These are phyloP conservation scores for Penicillium sp. DNA, from an alignment of 2,329 filamentous ascomycete species.

Conservation along the genomic window DNA sequence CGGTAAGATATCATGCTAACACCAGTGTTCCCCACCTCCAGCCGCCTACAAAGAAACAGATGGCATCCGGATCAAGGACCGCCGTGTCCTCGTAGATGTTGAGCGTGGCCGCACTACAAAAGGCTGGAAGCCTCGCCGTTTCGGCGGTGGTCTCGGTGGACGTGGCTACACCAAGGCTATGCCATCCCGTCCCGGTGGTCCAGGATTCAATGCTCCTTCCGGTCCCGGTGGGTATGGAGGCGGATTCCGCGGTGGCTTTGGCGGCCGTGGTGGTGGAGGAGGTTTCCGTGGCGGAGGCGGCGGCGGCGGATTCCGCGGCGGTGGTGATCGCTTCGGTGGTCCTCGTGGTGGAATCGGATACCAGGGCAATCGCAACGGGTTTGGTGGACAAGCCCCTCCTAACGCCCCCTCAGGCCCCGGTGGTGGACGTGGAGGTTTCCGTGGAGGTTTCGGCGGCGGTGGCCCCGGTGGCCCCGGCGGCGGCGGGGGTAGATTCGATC, in stretches of 20 bases:
- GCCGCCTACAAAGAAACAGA: slow-evolving; percentile 89
- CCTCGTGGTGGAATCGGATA: slow-evolving; percentile 57
- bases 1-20: slow-evolving; percentile 38
- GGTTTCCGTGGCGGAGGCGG: slow-evolving; percentile 49
- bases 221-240: slow-evolving; percentile 60
- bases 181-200: slow-evolving; percentile 69
- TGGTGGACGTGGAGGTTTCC: slow-evolving; percentile 57
- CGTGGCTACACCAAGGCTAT: slow-evolving; percentile 87
- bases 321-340: slow-evolving; percentile 55
- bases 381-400: slow-evolving; percentile 50
- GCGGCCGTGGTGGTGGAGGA: slow-evolving; percentile 44
- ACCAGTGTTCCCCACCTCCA: slow-evolving; percentile 54
- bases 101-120: slow-evolving; percentile 93
- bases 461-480: slow-evolving; percentile 25
- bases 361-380: slow-evolving; percentile 59
- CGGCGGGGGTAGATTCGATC: slow-evolving; percentile 51
- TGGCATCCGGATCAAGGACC: slow-evolving; percentile 88
- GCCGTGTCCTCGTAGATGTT: slow-evolving; percentile 90
- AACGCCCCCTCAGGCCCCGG: slow-evolving; percentile 57
- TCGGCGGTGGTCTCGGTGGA: slow-evolving; percentile 89
- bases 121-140: slow-evolving; percentile 87
- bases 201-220: slow-evolving; percentile 58
- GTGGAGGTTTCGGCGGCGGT: slow-evolving; percentile 49
- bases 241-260: slow-evolving; percentile 59
- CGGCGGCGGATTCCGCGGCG: slow-evolving; percentile 44